These are phyloP conservation scores for Besnoitia besnoiti DNA, from an alignment of 169 alveolate species.

Conservation along the genomic window DNA sequence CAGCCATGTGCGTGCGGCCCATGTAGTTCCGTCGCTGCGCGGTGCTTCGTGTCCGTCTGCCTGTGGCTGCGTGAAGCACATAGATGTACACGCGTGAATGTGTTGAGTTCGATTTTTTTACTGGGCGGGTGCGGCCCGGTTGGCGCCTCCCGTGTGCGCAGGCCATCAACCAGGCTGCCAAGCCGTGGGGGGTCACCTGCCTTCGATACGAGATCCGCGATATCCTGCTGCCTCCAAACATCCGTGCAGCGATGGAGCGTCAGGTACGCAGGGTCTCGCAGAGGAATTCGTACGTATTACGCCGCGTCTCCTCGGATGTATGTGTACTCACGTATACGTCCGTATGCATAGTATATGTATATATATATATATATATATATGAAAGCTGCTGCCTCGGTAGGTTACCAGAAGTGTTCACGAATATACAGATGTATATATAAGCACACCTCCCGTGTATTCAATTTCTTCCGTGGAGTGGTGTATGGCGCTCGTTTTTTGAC, in stretches of 20 bases:
- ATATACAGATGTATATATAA: background rate
- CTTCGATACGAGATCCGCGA: conserved; percentile 93
- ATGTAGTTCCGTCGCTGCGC: too few species aligned
- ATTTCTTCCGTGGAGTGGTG: background rate
- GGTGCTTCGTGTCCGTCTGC: too few species aligned
- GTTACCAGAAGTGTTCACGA: too few species aligned
- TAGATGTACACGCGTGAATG: too few species aligned
- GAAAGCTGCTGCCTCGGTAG: too few species aligned
- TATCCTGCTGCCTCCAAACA: conserved; percentile 91
- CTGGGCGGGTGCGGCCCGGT: too few species aligned
- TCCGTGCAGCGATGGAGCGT: conserved; percentile 93
- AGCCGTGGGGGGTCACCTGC: conserved; percentile 95
- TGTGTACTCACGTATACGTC: background rate
- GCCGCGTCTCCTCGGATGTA: too few species aligned
- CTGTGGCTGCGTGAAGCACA: too few species aligned
- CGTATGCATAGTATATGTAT: too few species aligned
- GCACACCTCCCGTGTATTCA: background rate
- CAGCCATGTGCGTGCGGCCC: too few species aligned
- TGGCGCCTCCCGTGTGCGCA: conserved; percentile 33
- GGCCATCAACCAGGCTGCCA: conserved; percentile 87
- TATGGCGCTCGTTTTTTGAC: background rate
- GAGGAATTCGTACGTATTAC: too few species aligned
- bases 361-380: background rate
- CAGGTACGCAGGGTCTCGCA: conserved; percentile 69
- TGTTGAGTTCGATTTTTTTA: too few species aligned